phyloP scores from a whole-genome alignment of 169 alveolate species.

The Plasmodium coatneyi region DNA sequence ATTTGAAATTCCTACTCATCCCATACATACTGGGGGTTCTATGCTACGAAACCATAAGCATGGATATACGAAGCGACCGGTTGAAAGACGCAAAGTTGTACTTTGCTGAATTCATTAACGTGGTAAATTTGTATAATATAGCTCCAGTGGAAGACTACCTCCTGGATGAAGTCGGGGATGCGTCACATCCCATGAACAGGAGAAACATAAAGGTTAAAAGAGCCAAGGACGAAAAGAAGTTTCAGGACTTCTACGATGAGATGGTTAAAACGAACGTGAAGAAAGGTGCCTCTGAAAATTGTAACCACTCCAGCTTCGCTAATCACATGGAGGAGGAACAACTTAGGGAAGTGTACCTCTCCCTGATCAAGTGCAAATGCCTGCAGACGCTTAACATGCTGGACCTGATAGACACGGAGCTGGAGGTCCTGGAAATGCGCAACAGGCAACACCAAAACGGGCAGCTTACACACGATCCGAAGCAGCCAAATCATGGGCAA shows the following conservation, averaged over 20 bases:
- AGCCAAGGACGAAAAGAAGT: constrained; percentile 51
- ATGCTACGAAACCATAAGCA: constrained; percentile 33
- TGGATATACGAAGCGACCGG: constrained; percentile 24
- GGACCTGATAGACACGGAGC: constrained; percentile 40
- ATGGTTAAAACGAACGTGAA: not conserved
- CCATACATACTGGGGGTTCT: constrained; percentile 29
- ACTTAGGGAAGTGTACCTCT: constrained; percentile 23
- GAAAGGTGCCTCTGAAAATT: not conserved
- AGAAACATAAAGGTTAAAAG: constrained; percentile 44
- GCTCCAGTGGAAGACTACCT: constrained; percentile 28
- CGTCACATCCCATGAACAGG: constrained; percentile 6
- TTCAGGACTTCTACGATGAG: constrained; percentile 16
- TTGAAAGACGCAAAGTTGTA: constrained; percentile 33
- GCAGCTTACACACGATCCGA: not conserved
- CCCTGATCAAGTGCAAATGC: constrained; percentile 16
- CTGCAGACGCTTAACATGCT: constrained; percentile 39
- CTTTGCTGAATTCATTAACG: constrained; percentile 8
- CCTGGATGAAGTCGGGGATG: constrained; percentile 1
- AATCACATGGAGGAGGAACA: constrained; percentile 14
- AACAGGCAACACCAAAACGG: not conserved
- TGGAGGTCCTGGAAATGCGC: constrained; percentile 32
- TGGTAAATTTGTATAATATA: constrained; percentile 8
- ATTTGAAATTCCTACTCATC: constrained; percentile 19
- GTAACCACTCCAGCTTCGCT: not conserved
- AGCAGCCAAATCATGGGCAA: not conserved